A percentile compares a stretch with the other conserved stretches of the same genome.
phyloP scores from a whole-genome alignment of 495 filamentous ascomycete species.

The Aspergillus coremiiformis region DNA sequence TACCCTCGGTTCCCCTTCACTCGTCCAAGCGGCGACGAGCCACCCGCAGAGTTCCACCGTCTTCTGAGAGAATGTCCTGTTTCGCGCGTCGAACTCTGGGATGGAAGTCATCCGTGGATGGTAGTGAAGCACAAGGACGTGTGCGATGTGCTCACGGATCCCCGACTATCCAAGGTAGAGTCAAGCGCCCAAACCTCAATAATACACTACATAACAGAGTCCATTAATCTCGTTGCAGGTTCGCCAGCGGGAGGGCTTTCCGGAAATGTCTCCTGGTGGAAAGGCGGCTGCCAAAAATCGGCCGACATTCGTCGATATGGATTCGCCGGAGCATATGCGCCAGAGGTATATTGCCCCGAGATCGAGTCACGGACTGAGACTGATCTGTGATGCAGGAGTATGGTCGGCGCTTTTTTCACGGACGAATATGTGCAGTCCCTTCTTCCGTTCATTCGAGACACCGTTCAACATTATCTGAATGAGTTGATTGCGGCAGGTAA shows the following conservation, averaged over 20 bases:
- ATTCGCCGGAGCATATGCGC: slow-evolving; percentile 3
- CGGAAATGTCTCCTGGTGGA: background rate
- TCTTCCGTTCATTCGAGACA: background rate
- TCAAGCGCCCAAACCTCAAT: too few species aligned
- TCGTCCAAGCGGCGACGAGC: background rate
- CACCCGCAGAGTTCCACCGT: background rate
- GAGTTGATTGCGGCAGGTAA: background rate
- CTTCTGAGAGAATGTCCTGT: background rate
- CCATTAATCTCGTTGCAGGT: background rate
- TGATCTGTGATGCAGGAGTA: background rate
- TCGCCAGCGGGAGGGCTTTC: slow-evolving; percentile 1
- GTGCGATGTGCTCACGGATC: background rate
- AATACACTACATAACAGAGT: too few species aligned
- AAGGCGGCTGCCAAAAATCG: background rate
- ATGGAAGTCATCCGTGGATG: background rate
- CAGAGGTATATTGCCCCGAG: background rate
- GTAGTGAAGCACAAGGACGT: slow-evolving; percentile 1
- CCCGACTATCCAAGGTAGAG: slow-evolving; percentile 1
- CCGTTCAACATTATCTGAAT: background rate
- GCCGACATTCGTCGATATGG: slow-evolving; percentile 5
- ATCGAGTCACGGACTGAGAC: background rate
- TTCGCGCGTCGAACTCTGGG: slow-evolving; percentile 1
- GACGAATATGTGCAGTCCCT: background rate
- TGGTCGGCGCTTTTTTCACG: slow-evolving; percentile 2
- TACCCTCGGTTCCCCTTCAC: background rate